Percentiles rank a stretch among this genome's conserved stretches.
Evolutionary conservation across 805 yeast species (phyloP).

Genomic region (Candida ulmi): DNA sequence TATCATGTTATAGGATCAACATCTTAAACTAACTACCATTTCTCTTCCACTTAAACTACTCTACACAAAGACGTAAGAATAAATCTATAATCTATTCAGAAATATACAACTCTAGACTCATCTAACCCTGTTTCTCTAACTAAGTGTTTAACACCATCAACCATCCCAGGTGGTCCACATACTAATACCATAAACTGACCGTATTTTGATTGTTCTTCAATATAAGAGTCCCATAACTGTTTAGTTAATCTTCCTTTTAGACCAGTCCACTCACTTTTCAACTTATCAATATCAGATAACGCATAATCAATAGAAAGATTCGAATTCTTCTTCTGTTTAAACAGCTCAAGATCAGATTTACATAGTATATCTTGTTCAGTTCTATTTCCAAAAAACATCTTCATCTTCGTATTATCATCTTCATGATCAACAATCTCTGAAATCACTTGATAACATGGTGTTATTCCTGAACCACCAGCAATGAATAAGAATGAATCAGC

Average conservation of each 20-base stretch:
- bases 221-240: conserved; percentile 42
- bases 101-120: conserved; percentile 16
- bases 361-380: conserved; percentile 67
- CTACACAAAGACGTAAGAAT: no score
- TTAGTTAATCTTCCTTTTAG: conserved; percentile 49
- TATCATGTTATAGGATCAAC: no score
- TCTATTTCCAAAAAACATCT: conserved; percentile 62
- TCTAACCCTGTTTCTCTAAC: conserved; percentile 49
- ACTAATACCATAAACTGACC: conserved; percentile 49
- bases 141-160: conserved; percentile 39
- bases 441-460: conserved; percentile 78
- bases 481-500: conserved; percentile 38
- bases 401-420: conserved; percentile 51
- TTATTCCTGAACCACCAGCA: conserved; percentile 84
- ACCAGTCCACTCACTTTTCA: conserved; percentile 41
- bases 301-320: conserved; percentile 52
- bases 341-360: conserved; percentile 62
- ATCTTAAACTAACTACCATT: no score
- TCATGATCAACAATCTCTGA: conserved; percentile 62
- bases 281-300: conserved; percentile 39
- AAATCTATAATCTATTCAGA: no score
- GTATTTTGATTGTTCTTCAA: conserved; percentile 42
- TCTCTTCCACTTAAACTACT: no score
- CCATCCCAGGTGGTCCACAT: conserved; percentile 75
- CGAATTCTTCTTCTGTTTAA: conserved; percentile 50